Evolutionary conservation across 2,329 filamentous ascomycete genomes (phyloP), one percentile per base, ranked within the genome.

Genomic region (Ampelomyces quisqualis): DNA sequence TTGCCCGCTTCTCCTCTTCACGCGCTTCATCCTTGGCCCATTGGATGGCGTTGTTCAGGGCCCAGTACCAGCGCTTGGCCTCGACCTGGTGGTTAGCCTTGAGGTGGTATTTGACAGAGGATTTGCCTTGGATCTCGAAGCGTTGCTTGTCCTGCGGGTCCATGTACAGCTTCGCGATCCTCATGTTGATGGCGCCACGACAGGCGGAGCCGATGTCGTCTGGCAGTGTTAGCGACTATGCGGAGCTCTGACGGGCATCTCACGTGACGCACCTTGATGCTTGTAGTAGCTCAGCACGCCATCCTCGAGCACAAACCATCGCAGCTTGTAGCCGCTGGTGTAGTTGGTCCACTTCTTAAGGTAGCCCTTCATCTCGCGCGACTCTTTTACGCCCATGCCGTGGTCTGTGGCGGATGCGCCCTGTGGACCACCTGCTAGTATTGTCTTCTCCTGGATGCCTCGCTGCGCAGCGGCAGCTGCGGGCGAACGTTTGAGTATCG

Each of bases 341-440:
- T 98, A 98, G 67, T 98, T 98, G 33, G 93, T 98, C 93, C 93
- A 98, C 69, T 98, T 98, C 73, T 96, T 97, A 41, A 98, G 76
- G 67, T 97, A 98, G 5, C 93, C 93, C 73, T 95, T 96, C 88
- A 98, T 97, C 70, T 97, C 91, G 33, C 90, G 80, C 13, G 88
- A 86, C 62, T 98, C 93, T 53, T 91, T 90, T 11, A 86, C 85
- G 18, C 86, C 86, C 43, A 80, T 69, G 11, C 76, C 73, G 34
- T 68, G 68, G 24, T 82, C 80, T 1, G 80, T 74, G 51, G 86
- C 79, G 7, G 77, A 74, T 11, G 82, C 75, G 18, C 80, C 74
- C 7, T 76, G 71, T 5, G 76, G 77, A 47, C 65, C 85, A 45
- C 87, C 88, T 2, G 90, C 91, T 11, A 98, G 78, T 3, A 98